Evolutionary conservation across 2,329 filamentous ascomycete species (phyloP), one percentile per base, ranked within the genome.

Genomic region (Diaporthe sp.): DNA sequence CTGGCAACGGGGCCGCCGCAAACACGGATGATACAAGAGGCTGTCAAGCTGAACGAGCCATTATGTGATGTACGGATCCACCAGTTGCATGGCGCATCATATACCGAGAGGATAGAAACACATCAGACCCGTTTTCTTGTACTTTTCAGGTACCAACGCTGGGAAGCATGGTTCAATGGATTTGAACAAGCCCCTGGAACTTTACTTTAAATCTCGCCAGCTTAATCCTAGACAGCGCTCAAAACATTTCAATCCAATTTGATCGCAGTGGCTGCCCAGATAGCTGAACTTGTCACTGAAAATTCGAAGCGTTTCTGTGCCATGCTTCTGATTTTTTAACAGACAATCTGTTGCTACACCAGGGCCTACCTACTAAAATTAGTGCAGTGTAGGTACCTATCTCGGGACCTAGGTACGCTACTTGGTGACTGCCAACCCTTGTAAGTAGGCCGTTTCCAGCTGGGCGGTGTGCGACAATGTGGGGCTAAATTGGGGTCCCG

Each of bases 381-480:
- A 35, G 54, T 4, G 54, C 17, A 28, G 25, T n/a, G n/a, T n/a
- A n/a, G n/a, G n/a, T n/a, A n/a, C n/a, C n/a, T n/a, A n/a, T n/a
- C n/a, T n/a, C 42, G 58, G 58, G 19, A 30, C 30, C 33, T 38
- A 28, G 5, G 15, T 28, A 57, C 10, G n/a, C n/a, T n/a, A n/a
- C n/a, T n/a, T n/a, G n/a, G n/a, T n/a, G n/a, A n/a, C 17, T 28
- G 33, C n/a, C 15, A 10, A 60, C 5, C 55, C 25, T 7, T 54
- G 54, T 12, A 67, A 30, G 30, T 28, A 45, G 54, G 42, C 54
- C 64, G 33, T 13, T 40, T 57, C 12, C 15, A 15, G 54, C 45
- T 67, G 28, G 61, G 74, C 74, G 74, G 74, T 75, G 70, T 73
- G 47, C 42, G 35, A 4, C 4, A 45, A 13, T n/a, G 54, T 75